A percentile compares a stretch with the other conserved stretches of the same genome.
These are phyloP conservation scores for Ceratobasidium sp. DNA, from an alignment of 1,284 basidiomycete genomes.

Conservation along the genomic window DNA sequence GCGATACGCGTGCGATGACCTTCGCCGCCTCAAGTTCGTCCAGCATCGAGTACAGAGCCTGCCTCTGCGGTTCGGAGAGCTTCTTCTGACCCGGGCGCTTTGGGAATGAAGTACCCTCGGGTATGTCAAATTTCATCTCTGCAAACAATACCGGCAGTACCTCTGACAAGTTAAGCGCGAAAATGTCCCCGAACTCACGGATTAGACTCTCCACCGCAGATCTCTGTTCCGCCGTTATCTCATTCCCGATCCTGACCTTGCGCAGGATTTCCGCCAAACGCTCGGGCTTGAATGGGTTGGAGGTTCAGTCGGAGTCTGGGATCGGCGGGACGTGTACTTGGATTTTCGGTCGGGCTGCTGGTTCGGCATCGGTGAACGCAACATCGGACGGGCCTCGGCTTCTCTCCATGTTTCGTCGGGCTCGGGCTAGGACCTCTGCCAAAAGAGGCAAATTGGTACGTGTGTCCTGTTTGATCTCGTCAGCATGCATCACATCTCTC, in stretches of 20 bases:
- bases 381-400: background rate
- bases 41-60: conserved; percentile 39
- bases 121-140: conserved; percentile 49
- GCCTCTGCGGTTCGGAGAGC: conserved; percentile 46
- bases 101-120: conserved; percentile 27
- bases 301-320: background rate
- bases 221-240: conserved; percentile 46
- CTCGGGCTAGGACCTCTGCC: background rate
- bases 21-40: conserved; percentile 49
- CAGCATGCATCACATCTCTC: background rate
- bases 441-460: background rate
- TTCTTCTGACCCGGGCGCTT: conserved; percentile 43
- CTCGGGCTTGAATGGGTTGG: conserved; percentile 14
- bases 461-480: background rate
- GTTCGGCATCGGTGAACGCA: no score
- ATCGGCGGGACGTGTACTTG: background rate
- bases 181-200: conserved; percentile 49
- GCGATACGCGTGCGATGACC: conserved; percentile 44
- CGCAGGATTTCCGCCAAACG: conserved; percentile 47
- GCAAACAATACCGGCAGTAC: conserved; percentile 48
- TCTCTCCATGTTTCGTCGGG: background rate
- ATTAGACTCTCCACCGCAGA: conserved; percentile 39
- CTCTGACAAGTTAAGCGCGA: conserved; percentile 48
- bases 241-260: conserved; percentile 47
- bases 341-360: no score